phyloP scores from a whole-genome alignment of 192 early-diverging fungal genomes.

The Spizellomyces punctatus region DNA sequence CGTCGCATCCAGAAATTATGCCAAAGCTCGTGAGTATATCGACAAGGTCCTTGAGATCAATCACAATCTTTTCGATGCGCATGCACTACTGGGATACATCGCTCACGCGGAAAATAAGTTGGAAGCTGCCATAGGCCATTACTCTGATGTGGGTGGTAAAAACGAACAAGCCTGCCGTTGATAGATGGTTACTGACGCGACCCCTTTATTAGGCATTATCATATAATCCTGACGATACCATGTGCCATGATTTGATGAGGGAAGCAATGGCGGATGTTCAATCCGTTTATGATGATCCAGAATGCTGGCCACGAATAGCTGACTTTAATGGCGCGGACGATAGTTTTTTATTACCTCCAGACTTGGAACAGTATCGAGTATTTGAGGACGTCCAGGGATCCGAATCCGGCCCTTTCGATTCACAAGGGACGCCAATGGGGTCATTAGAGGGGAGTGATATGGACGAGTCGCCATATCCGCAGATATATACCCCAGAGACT shows the following conservation, averaged over 20 bases:
- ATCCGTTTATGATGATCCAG: constrained; percentile 1
- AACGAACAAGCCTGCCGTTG: too few species aligned
- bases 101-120: constrained; percentile 55
- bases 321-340: too few species aligned
- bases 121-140: constrained; percentile 56
- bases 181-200: not conserved
- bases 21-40: constrained; percentile 41
- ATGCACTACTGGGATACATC: constrained; percentile 57
- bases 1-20: constrained; percentile 37
- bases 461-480: too few species aligned
- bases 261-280: constrained; percentile 2
- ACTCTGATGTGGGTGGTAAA: constrained; percentile 12
- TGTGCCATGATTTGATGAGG: constrained; percentile 17
- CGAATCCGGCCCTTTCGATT: too few species aligned
- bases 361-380: too few species aligned
- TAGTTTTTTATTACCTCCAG: too few species aligned
- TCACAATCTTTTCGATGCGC: constrained; percentile 46
- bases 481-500: too few species aligned
- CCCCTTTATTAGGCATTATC: constrained; percentile 11
- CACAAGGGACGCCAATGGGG: too few species aligned
- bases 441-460: too few species aligned
- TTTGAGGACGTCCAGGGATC: too few species aligned
- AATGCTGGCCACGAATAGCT: not conserved
- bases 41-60: constrained; percentile 43
- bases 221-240: constrained; percentile 19